Conservation (phyloP, 2,329 filamentous ascomycete species). For the Aspergillus phoenicis region DNA sequence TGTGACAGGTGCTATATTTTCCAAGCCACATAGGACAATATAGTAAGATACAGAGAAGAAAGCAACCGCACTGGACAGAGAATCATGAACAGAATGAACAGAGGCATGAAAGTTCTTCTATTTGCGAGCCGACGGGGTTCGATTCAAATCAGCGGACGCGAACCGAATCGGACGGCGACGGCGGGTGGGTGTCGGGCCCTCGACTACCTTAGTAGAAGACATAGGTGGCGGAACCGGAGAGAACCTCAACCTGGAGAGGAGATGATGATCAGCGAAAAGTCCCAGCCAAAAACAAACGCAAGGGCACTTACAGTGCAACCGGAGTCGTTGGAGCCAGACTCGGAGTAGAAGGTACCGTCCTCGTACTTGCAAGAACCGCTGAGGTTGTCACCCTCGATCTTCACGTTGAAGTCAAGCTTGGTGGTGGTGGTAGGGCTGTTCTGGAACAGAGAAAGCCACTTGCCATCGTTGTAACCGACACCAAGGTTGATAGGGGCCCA, state of each 20-base stretch:
- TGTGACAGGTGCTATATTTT: constrained; percentile 30
- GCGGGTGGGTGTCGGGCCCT: constrained; percentile 11
- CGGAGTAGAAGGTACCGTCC: constrained; percentile 63
- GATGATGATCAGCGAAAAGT: neutral
- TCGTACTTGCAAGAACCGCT: constrained; percentile 66
- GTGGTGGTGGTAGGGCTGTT: constrained; percentile 75
- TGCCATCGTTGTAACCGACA: constrained; percentile 71
- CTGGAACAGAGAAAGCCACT: constrained; percentile 81
- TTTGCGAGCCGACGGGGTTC: constrained; percentile 17
- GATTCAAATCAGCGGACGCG: neutral
- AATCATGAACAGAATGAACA: constrained; percentile 33
- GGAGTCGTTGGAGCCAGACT: constrained; percentile 50
- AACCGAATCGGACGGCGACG: neutral
- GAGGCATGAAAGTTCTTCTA: constrained; percentile 21
- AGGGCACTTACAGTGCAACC: constrained; percentile 79
- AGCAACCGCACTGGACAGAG: constrained; percentile 32
- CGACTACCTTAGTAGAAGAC: constrained; percentile 43
- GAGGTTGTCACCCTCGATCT: constrained; percentile 68
- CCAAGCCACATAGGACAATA: constrained; percentile 33
- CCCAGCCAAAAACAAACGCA: neutral
- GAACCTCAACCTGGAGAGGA: constrained; percentile 48
- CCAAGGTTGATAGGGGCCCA: constrained; percentile 86
- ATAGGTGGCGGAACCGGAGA: constrained; percentile 54
- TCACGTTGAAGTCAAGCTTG: constrained; percentile 75
- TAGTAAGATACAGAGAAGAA: constrained; percentile 44